These are phyloP conservation scores for Diaporthe sp. DNA, from an alignment of 2,329 filamentous ascomycete species.

Conservation along the genomic window DNA sequence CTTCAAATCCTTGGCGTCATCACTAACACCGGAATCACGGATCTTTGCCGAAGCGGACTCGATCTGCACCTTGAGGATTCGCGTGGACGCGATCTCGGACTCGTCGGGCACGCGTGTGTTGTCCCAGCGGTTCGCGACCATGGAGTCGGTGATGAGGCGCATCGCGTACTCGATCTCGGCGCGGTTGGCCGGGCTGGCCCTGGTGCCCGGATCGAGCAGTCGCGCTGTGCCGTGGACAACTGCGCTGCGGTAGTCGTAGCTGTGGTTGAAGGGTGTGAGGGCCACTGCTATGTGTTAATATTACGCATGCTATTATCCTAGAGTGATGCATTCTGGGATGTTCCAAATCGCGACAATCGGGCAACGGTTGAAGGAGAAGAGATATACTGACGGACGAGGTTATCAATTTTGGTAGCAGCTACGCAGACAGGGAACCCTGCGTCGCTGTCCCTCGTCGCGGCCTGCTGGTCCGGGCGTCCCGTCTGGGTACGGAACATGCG, in stretches of 20 bases:
- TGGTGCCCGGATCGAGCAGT: constrained; percentile 65
- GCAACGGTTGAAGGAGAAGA: too few species aligned
- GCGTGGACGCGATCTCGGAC: constrained; percentile 82
- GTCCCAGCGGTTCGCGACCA: constrained; percentile 78
- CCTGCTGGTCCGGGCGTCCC: constrained; percentile 47
- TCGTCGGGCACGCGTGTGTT: constrained; percentile 77
- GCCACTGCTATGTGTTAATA: constrained; percentile 59
- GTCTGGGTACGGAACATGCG: constrained; percentile 78
- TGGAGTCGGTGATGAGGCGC: constrained; percentile 81
- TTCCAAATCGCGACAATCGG: too few species aligned
- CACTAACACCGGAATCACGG: constrained; percentile 73
- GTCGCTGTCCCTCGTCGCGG: constrained; percentile 21
- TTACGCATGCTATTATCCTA: too few species aligned
- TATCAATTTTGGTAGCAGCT: constrained; percentile 82
- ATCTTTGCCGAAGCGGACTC: constrained; percentile 83
- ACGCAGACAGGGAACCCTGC: constrained; percentile 78
- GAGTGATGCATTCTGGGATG: too few species aligned
- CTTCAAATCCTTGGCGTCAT: constrained; percentile 64
- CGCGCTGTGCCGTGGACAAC: constrained; percentile 82
- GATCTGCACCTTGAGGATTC: constrained; percentile 78
- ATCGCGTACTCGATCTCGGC: constrained; percentile 85
- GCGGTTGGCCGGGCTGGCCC: constrained; percentile 53
- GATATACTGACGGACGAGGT: constrained; percentile 68
- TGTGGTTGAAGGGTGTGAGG: constrained; percentile 84
- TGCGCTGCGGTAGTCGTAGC: constrained; percentile 88